Conservation (phyloP, 2,329 filamentous ascomycete species). For the Ceratocystis variospora region DNA sequence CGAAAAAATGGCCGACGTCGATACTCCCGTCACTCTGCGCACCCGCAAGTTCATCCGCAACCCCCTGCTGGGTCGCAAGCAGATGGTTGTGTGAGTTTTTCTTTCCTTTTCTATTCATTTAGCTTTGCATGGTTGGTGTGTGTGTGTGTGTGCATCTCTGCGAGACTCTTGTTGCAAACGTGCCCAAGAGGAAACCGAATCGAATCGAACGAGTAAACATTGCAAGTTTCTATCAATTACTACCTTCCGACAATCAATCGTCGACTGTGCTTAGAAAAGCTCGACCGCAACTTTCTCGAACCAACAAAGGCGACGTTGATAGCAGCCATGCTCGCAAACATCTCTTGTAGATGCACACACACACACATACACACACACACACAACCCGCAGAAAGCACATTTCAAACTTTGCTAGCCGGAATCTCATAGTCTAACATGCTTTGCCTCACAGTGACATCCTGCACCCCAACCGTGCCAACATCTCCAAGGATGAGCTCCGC, state of each 20-base stretch:
- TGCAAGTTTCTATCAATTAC: neutral
- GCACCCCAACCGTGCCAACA: slow-evolving; percentile 95
- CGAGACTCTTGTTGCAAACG: neutral
- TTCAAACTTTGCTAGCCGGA: neutral
- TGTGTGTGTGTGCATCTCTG: neutral
- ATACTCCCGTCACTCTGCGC: slow-evolving; percentile 68
- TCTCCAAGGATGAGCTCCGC: slow-evolving; percentile 98
- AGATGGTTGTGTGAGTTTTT: slow-evolving; percentile 94
- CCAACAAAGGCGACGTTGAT: neutral
- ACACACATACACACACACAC: neutral
- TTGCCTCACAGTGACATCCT: slow-evolving; percentile 71
- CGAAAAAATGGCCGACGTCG: slow-evolving; percentile 77
- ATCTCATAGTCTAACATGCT: slow-evolving; percentile 20
- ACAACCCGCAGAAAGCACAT: neutral
- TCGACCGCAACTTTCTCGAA: neutral
- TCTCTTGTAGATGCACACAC: neutral
- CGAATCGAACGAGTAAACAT: neutral
- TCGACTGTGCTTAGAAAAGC: neutral
- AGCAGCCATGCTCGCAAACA: neutral
- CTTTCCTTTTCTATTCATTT: slow-evolving; percentile 7
- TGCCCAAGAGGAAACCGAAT: neutral
- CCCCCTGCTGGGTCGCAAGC: slow-evolving; percentile 94
- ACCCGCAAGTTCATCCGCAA: slow-evolving; percentile 99
- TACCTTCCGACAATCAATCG: neutral
- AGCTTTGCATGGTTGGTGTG: neutral